Base-by-base conservation (phyloP, 179 eudicot species). In the Heliamphora pulchella region DNA sequence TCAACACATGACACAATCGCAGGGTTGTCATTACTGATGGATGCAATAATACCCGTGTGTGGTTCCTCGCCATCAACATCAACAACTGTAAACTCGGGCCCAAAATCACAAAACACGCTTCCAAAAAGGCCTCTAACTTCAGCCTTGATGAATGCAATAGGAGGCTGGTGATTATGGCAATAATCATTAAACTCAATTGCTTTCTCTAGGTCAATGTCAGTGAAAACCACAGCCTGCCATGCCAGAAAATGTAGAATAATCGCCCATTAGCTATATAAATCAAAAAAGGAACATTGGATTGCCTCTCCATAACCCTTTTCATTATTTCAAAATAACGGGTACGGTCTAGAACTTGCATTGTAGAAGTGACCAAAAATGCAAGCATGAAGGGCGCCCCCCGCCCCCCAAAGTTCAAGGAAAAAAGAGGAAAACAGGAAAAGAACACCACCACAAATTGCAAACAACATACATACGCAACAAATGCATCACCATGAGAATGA, bases 11-110 rank as follows among this genome's bases (percentile, higher is more conserved):
- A 77, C 63, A 92, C 85, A 66, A 94, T 88, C 53, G 97, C 98
- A 66, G 94, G 93, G 65, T 90, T 91, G 76, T 89, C 99, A 79
- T 94, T 93, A 71, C 97, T 91, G 71, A 92, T 88, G 53, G 96
- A 92, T 80, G 93, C 96, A 83, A 92, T 89, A 44, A 92, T 94
- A 43, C 96, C 97, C 1, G 96, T 78, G 71, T 91, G 90, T 75
- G 98, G 97, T 70, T 94, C 98, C 71, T 94, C 89, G n/a, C 97
- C 96, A 81, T 90, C 96, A 79, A 91, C 94, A 85, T 94, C 97
- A 82, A 82, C 43, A 55, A 94, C 98, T 10, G 94, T 91, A 76
- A 94, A 94, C 83, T 83, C 92, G 10, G 96, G 97, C 54, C 97
- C 97, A 80, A 94, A 94, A 84, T 94, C 98, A 81, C 96, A 92